Conservation (phyloP, 495 filamentous ascomycete species). For the Penicillium robsamsonii region DNA sequence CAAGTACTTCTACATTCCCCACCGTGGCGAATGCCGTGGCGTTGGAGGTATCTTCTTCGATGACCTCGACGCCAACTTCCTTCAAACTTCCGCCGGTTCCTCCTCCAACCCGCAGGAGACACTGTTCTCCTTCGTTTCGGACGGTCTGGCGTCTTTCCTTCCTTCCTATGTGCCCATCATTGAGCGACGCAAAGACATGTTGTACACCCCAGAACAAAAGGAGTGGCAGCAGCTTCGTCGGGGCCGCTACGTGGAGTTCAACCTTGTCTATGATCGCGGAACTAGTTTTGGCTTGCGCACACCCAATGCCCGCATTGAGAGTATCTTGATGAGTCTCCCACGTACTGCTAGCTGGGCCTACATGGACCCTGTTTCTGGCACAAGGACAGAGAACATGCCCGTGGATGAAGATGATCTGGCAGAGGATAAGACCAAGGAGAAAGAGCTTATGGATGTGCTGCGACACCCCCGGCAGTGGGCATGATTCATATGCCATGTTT, state of each 20-base stretch:
- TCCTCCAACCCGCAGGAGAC: constrained; percentile 84
- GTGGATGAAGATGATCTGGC: constrained; percentile 39
- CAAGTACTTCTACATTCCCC: constrained; percentile 91
- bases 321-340: constrained; percentile 95
- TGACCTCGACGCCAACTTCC: constrained; percentile 74
- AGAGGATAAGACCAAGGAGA: constrained; percentile 51
- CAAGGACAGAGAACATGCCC: constrained; percentile 36
- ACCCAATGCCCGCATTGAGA: constrained; percentile 87
- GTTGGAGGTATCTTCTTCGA: constrained; percentile 99
- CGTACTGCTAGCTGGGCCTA: constrained; percentile 93
- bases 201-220: constrained; percentile 80
- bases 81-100: constrained; percentile 41
- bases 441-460: constrained; percentile 78
- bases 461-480: constrained; percentile 89
- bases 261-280: constrained; percentile 94
- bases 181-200: constrained; percentile 82
- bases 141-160: constrained; percentile 80
- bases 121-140: constrained; percentile 86
- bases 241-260: constrained; percentile 97
- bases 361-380: constrained; percentile 68
- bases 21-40: constrained; percentile 85
- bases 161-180: constrained; percentile 92
- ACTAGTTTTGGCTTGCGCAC: constrained; percentile 94
- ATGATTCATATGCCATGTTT: constrained; percentile 35
- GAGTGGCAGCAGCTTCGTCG: constrained; percentile 94